These are phyloP conservation scores for Picochlorum sp. DNA, from an alignment of 139 green algal species.

Conservation along the genomic window DNA sequence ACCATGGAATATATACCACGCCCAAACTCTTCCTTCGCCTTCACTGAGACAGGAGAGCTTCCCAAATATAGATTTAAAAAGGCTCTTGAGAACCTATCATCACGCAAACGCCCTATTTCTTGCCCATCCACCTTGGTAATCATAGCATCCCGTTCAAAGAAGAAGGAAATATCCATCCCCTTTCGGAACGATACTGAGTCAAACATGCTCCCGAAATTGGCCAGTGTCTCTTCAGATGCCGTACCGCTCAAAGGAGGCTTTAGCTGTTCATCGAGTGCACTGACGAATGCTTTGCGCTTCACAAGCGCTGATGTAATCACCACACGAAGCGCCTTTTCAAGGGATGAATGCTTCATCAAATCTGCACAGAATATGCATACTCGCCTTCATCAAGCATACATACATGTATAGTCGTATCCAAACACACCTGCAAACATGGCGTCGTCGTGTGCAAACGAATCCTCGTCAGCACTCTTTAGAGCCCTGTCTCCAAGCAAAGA, in stretches of 20 bases:
- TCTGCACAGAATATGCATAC: no score
- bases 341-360: no score
- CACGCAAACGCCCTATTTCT: background rate
- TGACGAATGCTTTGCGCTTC: slow-evolving; percentile 7
- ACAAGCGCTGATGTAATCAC: slow-evolving; percentile 8
- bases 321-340: slow-evolving; percentile 1
- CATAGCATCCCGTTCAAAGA: background rate
- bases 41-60: background rate
- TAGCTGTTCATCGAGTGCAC: slow-evolving; percentile 6
- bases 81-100: background rate
- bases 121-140: slow-evolving; percentile 3
- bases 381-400: no score
- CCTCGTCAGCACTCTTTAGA: background rate
- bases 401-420: background rate
- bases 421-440: background rate
- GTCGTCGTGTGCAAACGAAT: slow-evolving; percentile 1
- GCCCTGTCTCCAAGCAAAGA: background rate
- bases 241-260: background rate
- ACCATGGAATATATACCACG: slow-evolving; percentile 1
- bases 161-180: slow-evolving; percentile 10
- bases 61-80: slow-evolving; percentile 11
- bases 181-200: slow-evolving; percentile 6
- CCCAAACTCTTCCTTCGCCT: slow-evolving; percentile 6
- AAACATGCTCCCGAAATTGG: background rate
- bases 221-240: background rate